Conservation (phyloP, 116 monocot genomes). For the Thalassia testudinum region DNA sequence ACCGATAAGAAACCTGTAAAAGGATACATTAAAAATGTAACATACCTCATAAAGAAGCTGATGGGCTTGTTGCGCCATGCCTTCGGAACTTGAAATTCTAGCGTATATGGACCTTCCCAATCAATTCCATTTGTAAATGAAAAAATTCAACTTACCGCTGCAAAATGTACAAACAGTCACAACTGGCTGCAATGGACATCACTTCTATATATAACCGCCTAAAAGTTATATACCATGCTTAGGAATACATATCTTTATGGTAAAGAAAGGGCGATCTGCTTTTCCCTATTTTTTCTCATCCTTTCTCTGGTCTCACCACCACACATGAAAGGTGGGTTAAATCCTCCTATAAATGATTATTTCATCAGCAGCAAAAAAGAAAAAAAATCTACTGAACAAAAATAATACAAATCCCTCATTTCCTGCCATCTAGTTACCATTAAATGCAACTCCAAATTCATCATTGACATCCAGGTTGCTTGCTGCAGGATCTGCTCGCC, state of each 20-base stretch:
- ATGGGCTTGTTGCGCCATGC: constrained; percentile 55
- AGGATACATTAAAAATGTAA: neutral
- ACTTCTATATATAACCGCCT: neutral
- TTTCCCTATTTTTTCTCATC: constrained; percentile 63
- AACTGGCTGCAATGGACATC: neutral
- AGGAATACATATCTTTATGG: constrained; percentile 60
- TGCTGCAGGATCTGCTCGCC: constrained; percentile 72
- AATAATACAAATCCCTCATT: neutral
- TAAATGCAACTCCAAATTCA: constrained; percentile 76
- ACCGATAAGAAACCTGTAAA: neutral
- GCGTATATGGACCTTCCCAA: constrained; percentile 84
- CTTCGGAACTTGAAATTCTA: constrained; percentile 57
- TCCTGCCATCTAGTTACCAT: constrained; percentile 33
- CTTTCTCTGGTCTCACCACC: constrained; percentile 74
- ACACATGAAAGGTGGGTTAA: constrained; percentile 94
- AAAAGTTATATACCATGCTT: constrained; percentile 45
- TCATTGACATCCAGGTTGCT: constrained; percentile 44
- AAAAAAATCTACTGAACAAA: too few species aligned
- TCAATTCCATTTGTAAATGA: constrained; percentile 86
- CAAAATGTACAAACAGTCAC: constrained; percentile 1
- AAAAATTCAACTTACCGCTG: constrained; percentile 71
- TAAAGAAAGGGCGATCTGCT: constrained; percentile 65
- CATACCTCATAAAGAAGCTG: constrained; percentile 64
- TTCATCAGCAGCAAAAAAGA: neutral
- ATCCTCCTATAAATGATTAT: constrained; percentile 41